Base-by-base conservation (phyloP, 805 yeast species). In the Saccharomyces mikatae region DNA sequence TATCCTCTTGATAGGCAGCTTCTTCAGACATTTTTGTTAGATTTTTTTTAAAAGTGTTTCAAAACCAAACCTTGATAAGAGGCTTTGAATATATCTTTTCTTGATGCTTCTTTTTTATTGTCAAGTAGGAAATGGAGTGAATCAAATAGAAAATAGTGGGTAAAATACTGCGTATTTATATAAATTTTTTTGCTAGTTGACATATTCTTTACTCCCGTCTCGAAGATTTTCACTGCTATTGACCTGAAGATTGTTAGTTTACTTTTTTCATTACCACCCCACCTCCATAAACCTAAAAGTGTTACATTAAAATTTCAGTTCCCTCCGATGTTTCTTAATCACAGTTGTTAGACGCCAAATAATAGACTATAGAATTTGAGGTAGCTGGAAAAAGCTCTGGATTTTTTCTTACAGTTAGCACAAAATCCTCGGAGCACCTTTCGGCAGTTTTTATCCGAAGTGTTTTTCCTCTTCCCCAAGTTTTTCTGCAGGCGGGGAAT, bases 11-110 rank as follows among this genome's bases (percentile, higher is more conserved):
- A 28, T 50, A 26, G 13, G 46, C 32, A 51, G 21, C 22, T 22
- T 17, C 30, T 51, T 51, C 44, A 21, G 53, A 51, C 53, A 51
- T 51, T 36, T 36, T 36, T 17, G 44, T 17, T 17, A n/a, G 17
- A 17, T 36, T 36, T 36, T 17, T 17, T 17, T 36, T 36, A 6
- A 36, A 36, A 36, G 24, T 36, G 44, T 36, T 36, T 36, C 44
- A 36, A 36, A 36, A 36, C 44, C 44, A 36, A n/a, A 36, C 24
- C 44, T 36, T 36, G 17, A 17, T 17, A 21, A 36, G 44, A 36
- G 44, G 44, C 44, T 36, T 36, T 36, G 44, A 36, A 36, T 36
- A 17, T 36, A 36, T 36, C 44, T 17, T 36, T 36, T 36, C 44
- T 36, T 36, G 22, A 36, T 36, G 44, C 24, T 36, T 36, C n/a